Conservation (phyloP, 106 monocot species). For the Dendrobium nobile region DNA sequence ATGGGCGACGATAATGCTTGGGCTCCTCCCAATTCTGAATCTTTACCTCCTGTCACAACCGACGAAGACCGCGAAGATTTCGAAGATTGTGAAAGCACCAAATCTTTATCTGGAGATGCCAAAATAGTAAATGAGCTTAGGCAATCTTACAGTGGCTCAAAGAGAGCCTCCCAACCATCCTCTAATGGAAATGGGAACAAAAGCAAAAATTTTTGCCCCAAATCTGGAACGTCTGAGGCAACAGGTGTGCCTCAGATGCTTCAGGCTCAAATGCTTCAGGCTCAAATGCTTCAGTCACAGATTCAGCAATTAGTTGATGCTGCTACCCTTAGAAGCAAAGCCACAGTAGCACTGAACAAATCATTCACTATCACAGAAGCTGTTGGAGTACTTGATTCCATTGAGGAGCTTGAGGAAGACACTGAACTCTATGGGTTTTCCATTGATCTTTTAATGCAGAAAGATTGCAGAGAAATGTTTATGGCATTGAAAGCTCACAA, state of each 20-base stretch:
- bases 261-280: constrained; percentile 3
- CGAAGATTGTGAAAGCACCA: constrained; percentile 10
- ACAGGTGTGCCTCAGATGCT: constrained; percentile 1
- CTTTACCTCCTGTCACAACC: background rate
- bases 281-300: constrained; percentile 5
- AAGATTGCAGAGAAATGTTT: constrained; percentile 21
- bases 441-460: constrained; percentile 17
- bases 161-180: constrained; percentile 4
- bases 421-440: constrained; percentile 19
- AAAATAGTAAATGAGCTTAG: background rate
- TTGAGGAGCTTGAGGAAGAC: constrained; percentile 17
- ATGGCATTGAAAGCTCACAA: constrained; percentile 14
- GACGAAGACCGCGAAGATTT: constrained; percentile 1
- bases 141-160: background rate
- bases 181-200: background rate
- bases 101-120: background rate
- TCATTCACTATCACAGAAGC: constrained; percentile 17
- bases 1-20: background rate
- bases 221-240: background rate
- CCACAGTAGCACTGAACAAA: constrained; percentile 2
- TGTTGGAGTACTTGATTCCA: constrained; percentile 14
- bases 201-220: background rate
- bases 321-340: constrained; percentile 8
- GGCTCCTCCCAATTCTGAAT: background rate
- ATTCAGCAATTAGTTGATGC: constrained; percentile 7